These are phyloP conservation scores for Leishmania arabica DNA, from an alignment of 208 protist genomes.

Conservation along the genomic window DNA sequence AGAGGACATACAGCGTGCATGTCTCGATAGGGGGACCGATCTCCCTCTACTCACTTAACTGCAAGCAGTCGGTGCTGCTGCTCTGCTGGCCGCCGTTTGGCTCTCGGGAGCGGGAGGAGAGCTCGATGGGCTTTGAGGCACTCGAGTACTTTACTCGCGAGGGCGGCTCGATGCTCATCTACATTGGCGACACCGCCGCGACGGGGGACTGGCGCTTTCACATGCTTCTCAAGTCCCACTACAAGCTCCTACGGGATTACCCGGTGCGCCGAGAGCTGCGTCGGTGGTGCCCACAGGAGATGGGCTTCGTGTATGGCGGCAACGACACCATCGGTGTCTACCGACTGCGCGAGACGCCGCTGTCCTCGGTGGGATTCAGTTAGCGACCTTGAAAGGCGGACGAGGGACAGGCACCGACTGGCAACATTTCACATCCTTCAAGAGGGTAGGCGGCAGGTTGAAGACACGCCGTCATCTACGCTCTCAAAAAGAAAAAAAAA, in stretches of 20 bases:
- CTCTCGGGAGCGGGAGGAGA: conserved; percentile 84
- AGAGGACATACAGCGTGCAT: conserved; percentile 77
- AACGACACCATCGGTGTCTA: conserved; percentile 92
- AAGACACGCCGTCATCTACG: background rate
- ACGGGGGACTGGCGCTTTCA: conserved; percentile 92
- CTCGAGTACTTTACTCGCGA: conserved; percentile 82
- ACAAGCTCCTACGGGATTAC: conserved; percentile 82
- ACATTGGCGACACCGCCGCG: conserved; percentile 86
- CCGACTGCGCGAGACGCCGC: conserved; percentile 45
- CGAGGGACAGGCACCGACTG: background rate
- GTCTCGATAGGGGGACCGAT: conserved; percentile 82
- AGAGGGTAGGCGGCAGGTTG: background rate
- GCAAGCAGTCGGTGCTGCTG: conserved; percentile 67
- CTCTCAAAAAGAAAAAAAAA: background rate
- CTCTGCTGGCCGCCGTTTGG: conserved; percentile 92
- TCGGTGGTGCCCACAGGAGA: conserved; percentile 86
- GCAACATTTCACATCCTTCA: background rate
- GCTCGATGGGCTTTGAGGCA: conserved; percentile 91
- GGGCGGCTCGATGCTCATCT: conserved; percentile 82
- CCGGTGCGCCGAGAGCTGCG: conserved; percentile 84
- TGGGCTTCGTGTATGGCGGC: conserved; percentile 89
- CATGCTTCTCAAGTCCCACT: conserved; percentile 80
- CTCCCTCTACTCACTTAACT: conserved; percentile 73
- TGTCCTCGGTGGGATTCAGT: conserved; percentile 12
- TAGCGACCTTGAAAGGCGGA: background rate